Evolutionary conservation across 345 rosid species (phyloP).

Genomic region (Sonneratia caseolaris): DNA sequence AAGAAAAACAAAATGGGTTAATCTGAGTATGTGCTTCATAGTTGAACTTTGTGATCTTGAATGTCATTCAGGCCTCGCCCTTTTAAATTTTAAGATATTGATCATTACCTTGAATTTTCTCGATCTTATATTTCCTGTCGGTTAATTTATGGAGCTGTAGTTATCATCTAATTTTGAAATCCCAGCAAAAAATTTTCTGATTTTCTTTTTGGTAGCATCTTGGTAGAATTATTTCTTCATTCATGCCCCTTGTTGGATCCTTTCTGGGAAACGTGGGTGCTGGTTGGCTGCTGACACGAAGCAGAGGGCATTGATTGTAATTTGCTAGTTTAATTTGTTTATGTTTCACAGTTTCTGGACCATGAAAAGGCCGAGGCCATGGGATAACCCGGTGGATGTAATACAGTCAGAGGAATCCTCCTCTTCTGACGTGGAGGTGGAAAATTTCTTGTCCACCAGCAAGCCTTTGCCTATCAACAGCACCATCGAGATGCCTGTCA

Average conservation of each 20-base stretch:
- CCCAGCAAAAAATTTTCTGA: not conserved
- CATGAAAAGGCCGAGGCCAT: conserved; percentile 48
- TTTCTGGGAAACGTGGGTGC: too few relatives aligned
- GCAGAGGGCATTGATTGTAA: not conserved
- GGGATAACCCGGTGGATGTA: conserved; percentile 40
- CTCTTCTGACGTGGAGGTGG: conserved; percentile 38
- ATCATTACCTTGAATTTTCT: not conserved
- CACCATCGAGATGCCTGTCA: conserved; percentile 15
- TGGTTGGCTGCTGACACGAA: too few relatives aligned
- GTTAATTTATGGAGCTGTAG: not conserved
- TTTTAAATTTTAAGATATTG: not conserved
- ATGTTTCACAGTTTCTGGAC: not conserved
- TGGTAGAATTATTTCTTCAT: too few relatives aligned
- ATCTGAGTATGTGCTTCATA: not conserved
- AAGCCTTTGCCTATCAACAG: conserved; percentile 4
- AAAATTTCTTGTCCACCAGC: conserved; percentile 13
- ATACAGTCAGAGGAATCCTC: conserved; percentile 49
- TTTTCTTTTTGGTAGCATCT: not conserved
- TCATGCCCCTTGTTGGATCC: too few relatives aligned
- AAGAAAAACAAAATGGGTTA: not conserved
- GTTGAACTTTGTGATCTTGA: not conserved
- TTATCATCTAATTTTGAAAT: not conserved
- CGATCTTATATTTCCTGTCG: not conserved
- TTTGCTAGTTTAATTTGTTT: not conserved
- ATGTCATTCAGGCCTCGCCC: not conserved